These are phyloP conservation scores for Backusella sp. DNA, from an alignment of 192 early-diverging fungal genomes.

Conservation along the genomic window DNA sequence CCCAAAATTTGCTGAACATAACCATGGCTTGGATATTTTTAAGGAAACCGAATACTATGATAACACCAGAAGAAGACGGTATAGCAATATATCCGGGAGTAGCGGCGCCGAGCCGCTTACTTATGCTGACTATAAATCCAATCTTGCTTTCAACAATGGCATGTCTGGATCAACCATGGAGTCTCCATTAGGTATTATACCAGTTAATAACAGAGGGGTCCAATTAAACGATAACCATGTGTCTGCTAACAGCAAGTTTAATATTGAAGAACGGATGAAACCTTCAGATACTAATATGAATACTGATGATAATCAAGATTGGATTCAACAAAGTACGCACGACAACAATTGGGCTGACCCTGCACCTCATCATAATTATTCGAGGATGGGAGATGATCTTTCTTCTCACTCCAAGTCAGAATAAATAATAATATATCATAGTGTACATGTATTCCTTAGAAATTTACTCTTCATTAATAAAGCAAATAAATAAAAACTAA, in stretches of 20 bases:
- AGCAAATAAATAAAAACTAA: neutral
- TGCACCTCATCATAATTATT: constrained; percentile 18
- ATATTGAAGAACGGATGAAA: neutral
- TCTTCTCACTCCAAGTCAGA: neutral
- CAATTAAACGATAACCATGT: neutral
- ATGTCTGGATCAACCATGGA: neutral
- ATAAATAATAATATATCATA: neutral
- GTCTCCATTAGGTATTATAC: neutral
- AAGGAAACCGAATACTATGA: constrained; percentile 11
- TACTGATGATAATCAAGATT: neutral
- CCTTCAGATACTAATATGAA: neutral
- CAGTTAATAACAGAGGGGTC: neutral
- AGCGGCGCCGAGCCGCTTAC: neutral
- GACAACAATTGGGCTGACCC: constrained; percentile 18
- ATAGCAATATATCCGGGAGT: neutral
- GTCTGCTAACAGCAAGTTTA: neutral
- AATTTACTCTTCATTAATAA: neutral
- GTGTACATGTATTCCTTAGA: neutral
- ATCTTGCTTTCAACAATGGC: neutral
- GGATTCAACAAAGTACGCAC: constrained; percentile 5
- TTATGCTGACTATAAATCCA: neutral
- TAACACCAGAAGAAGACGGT: neutral
- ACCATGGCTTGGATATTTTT: constrained; percentile 9
- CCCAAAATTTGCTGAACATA: constrained; percentile 19
- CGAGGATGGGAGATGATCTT: neutral